phyloP scores from a whole-genome alignment of 306 rosid genomes.

The Carpinus viminea region DNA sequence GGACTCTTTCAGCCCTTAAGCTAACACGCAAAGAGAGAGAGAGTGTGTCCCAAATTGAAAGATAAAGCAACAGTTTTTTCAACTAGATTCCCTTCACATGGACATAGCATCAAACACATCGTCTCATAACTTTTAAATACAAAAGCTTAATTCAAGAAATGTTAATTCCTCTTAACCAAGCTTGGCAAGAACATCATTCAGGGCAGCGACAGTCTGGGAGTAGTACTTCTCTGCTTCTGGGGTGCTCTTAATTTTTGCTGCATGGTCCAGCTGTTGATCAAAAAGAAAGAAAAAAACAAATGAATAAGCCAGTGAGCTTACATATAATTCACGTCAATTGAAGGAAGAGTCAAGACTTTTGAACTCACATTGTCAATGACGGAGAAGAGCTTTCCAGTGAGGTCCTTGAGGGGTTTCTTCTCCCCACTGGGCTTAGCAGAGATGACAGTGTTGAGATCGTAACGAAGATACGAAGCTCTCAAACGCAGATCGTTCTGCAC shows the following conservation, averaged over 20 bases:
- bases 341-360: not conserved
- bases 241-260: slow-evolving; percentile 88
- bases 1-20: not conserved
- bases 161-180: slow-evolving; percentile 59
- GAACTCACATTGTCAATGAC: slow-evolving; percentile 70
- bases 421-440: slow-evolving; percentile 72
- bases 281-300: not conserved
- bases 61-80: slow-evolving; percentile 10
- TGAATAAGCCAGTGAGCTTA: not conserved
- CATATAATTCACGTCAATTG: not conserved
- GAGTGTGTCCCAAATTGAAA: not conserved
- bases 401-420: slow-evolving; percentile 76
- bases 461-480: slow-evolving; percentile 70
- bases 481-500: slow-evolving; percentile 90
- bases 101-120: slow-evolving; percentile 43
- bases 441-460: slow-evolving; percentile 79
- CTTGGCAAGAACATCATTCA: slow-evolving; percentile 81
- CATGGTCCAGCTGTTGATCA: slow-evolving; percentile 74
- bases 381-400: slow-evolving; percentile 80
- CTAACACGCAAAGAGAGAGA: not conserved
- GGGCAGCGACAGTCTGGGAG: slow-evolving; percentile 65
- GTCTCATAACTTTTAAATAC: slow-evolving; percentile 39
- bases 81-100: slow-evolving; percentile 37
- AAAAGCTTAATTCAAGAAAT: slow-evolving; percentile 50
- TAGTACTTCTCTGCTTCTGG: slow-evolving; percentile 94